Evolutionary conservation across 148 eudicot genomes (phyloP).

Genomic region (Linanthus parryae): DNA sequence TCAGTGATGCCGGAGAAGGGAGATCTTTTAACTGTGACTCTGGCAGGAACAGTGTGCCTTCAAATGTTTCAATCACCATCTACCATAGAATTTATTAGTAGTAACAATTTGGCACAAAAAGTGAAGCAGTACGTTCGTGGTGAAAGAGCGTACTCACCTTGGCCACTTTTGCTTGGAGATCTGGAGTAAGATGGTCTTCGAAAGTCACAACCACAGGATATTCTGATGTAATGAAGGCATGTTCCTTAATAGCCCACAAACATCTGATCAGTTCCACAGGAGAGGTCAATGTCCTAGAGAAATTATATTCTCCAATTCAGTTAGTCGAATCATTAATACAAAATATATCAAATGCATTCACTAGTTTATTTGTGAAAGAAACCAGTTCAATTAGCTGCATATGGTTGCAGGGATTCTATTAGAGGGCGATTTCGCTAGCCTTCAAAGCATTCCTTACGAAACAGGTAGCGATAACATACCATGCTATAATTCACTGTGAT

Average conservation of each 20-base stretch:
- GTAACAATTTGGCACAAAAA: neutral
- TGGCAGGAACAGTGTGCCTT: conserved; percentile 23
- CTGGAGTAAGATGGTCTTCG: conserved; percentile 68
- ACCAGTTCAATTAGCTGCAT: too few species aligned
- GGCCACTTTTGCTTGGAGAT: conserved; percentile 63
- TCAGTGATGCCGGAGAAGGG: conserved; percentile 45
- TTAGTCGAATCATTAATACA: too few species aligned
- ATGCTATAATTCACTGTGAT: too few species aligned
- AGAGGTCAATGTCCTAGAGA: conserved; percentile 77
- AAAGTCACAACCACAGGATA: conserved; percentile 85
- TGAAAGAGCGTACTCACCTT: conserved; percentile 34
- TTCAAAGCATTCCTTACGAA: too few species aligned
- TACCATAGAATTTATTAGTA: conserved; percentile 14
- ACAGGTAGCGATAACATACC: too few species aligned
- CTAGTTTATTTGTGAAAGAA: too few species aligned
- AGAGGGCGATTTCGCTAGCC: too few species aligned
- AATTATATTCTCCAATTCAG: too few species aligned
- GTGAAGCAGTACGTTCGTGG: neutral
- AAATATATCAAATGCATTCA: too few species aligned
- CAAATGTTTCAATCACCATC: conserved; percentile 52
- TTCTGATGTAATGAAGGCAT: conserved; percentile 62
- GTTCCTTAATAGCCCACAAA: conserved; percentile 58
- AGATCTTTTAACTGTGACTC: conserved; percentile 20
- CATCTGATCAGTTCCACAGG: conserved; percentile 58
- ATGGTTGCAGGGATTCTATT: too few species aligned